These are phyloP conservation scores for Boletales sp. DNA, from an alignment of 768 basidiomycete species.

Conservation along the genomic window DNA sequence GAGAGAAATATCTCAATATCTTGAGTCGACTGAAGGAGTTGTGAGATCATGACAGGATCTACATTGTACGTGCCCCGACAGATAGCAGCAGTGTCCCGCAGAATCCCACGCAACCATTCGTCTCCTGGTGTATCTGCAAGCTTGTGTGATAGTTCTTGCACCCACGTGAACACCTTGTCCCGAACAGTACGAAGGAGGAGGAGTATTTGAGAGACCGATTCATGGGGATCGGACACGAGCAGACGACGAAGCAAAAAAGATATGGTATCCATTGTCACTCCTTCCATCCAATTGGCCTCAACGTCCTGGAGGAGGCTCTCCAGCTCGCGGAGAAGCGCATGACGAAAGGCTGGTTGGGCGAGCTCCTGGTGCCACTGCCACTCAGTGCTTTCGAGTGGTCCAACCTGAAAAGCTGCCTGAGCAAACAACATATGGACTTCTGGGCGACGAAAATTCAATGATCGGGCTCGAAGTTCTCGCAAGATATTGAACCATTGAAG, in stretches of 20 bases:
- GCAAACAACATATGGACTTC: too few species aligned
- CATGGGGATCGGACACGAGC: neutral
- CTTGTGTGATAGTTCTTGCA: neutral
- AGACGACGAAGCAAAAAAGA: neutral
- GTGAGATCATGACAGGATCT: neutral
- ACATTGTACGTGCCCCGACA: neutral
- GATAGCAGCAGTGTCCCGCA: neutral
- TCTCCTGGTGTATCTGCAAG: neutral
- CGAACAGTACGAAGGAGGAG: neutral
- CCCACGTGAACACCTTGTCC: neutral
- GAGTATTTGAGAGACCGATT: neutral
- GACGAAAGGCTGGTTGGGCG: too few species aligned
- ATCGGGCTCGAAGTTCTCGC: too few species aligned
- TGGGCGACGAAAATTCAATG: too few species aligned
- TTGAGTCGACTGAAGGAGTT: neutral
- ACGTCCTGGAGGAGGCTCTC: neutral
- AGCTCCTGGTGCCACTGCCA: too few species aligned
- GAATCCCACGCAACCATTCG: neutral
- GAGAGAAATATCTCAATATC: neutral
- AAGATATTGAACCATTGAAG: too few species aligned
- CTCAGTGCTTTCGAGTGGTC: too few species aligned
- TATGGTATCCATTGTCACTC: constrained; percentile 1
- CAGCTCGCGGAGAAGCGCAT: neutral
- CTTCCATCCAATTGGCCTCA: constrained; percentile 2
- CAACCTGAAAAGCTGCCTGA: too few species aligned